These are phyloP conservation scores for Colletotrichum sp. DNA, from an alignment of 2,329 filamentous ascomycete species.

Conservation along the genomic window DNA sequence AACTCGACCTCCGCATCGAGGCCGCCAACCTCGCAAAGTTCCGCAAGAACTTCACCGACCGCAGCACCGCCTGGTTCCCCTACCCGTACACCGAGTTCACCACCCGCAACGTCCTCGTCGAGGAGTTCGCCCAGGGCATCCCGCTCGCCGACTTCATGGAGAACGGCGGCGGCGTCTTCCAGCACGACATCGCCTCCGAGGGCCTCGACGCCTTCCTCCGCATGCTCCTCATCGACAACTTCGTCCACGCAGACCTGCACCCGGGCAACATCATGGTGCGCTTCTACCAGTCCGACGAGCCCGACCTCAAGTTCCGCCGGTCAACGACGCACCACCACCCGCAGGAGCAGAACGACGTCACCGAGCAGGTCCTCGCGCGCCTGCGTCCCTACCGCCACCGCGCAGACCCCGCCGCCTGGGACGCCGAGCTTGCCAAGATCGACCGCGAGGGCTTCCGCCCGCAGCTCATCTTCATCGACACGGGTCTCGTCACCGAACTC, in stretches of 20 bases:
- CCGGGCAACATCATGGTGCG: constrained; percentile 99
- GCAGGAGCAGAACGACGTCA: constrained; percentile 72
- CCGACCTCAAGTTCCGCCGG: constrained; percentile 58
- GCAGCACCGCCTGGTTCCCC: constrained; percentile 95
- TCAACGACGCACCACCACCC: constrained; percentile 35
- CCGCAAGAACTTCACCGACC: constrained; percentile 85
- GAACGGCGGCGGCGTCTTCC: constrained; percentile 89
- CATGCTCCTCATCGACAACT: constrained; percentile 97
- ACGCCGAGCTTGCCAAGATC: constrained; percentile 73
- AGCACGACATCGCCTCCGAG: constrained; percentile 92
- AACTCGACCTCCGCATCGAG: constrained; percentile 94
- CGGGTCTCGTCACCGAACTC: constrained; percentile 91
- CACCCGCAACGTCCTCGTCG: constrained; percentile 88
- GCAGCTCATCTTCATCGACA: constrained; percentile 97
- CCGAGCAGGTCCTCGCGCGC: constrained; percentile 82
- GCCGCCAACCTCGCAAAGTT: constrained; percentile 89
- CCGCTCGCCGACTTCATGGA: constrained; percentile 89
- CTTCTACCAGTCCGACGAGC: constrained; percentile 84
- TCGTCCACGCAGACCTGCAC: constrained; percentile 94
- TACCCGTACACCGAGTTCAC: constrained; percentile 93
- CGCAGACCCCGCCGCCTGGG: constrained; percentile 74
- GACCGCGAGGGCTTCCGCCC: constrained; percentile 89
- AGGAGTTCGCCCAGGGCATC: constrained; percentile 95
- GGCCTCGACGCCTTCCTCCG: constrained; percentile 94
- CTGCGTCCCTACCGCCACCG: constrained; percentile 73